Evolutionary conservation across 371 early-diverging fungal genomes (phyloP).

Genomic region (Lichtheimia ornata): DNA sequence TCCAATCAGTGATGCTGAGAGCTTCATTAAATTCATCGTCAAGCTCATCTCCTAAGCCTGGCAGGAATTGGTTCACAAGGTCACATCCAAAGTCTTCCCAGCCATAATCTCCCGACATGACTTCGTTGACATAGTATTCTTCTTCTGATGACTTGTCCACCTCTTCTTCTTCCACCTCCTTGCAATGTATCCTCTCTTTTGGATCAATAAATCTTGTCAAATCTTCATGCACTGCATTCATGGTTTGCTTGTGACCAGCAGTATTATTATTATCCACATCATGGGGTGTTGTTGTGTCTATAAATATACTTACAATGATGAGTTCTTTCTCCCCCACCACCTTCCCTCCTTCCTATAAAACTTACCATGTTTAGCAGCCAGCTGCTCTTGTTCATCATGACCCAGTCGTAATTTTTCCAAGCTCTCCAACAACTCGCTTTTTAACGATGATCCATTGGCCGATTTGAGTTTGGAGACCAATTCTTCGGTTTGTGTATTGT

Average conservation of each 20-base stretch:
- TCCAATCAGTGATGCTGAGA: constrained; percentile 64
- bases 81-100: constrained; percentile 73
- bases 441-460: constrained; percentile 29
- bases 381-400: constrained; percentile 8
- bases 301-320: not conserved
- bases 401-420: constrained; percentile 26
- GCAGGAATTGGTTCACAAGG: constrained; percentile 62
- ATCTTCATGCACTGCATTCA: constrained; percentile 43
- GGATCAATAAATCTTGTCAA: constrained; percentile 53
- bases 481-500: constrained; percentile 23
- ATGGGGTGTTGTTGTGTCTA: not conserved
- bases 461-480: constrained; percentile 38
- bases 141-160: not conserved
- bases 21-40: constrained; percentile 65
- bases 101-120: constrained; percentile 62
- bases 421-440: constrained; percentile 39
- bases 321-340: not conserved
- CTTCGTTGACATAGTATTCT: constrained; percentile 33
- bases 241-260: not conserved
- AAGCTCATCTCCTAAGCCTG: constrained; percentile 59
- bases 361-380: constrained; percentile 5
- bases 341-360: not conserved
- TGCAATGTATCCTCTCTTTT: constrained; percentile 16
- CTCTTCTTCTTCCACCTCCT: constrained; percentile 3
- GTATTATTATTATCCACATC: no score